These are phyloP conservation scores for Leishmania aethiopica DNA, from an alignment of 208 protist species.

Conservation along the genomic window DNA sequence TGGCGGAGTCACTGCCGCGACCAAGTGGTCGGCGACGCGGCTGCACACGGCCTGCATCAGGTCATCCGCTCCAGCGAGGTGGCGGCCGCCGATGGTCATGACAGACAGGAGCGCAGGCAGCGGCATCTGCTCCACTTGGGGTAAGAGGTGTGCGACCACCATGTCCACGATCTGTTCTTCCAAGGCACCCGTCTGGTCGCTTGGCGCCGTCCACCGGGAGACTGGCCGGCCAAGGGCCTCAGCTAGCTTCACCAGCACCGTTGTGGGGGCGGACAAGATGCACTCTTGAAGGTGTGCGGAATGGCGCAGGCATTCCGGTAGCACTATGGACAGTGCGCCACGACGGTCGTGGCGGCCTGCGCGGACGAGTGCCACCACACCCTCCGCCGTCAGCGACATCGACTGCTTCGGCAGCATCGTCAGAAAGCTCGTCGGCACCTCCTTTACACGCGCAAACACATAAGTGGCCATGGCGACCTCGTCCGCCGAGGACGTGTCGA, in stretches of 20 bases:
- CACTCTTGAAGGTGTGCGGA: slow-evolving; percentile 3
- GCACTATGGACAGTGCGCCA: slow-evolving; percentile 26
- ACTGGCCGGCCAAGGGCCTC: slow-evolving; percentile 25
- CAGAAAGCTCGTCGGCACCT: slow-evolving; percentile 16
- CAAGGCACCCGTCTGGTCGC: background rate
- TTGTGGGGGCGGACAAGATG: slow-evolving; percentile 26
- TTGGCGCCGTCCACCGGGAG: slow-evolving; percentile 25
- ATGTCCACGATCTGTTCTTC: slow-evolving; percentile 17
- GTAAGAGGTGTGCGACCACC: slow-evolving; percentile 9
- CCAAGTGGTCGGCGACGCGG: slow-evolving; percentile 10
- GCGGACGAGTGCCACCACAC: slow-evolving; percentile 42
- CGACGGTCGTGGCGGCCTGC: slow-evolving; percentile 35
- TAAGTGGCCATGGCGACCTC: slow-evolving; percentile 23
- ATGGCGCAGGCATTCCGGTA: slow-evolving; percentile 8
- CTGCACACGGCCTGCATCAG: slow-evolving; percentile 2
- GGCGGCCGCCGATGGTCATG: slow-evolving; percentile 2
- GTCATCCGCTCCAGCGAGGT: background rate
- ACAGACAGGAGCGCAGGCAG: slow-evolving; percentile 26
- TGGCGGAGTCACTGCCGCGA: background rate
- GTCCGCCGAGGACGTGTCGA: slow-evolving; percentile 16
- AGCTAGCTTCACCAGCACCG: slow-evolving; percentile 30
- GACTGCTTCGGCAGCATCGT: background rate
- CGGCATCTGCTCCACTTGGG: slow-evolving; percentile 20
- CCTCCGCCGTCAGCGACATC: slow-evolving; percentile 24
- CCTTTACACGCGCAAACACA: slow-evolving; percentile 21